Percentiles rank a stretch among this genome's conserved stretches.
phyloP scores from a whole-genome alignment of 768 basidiomycete species.

The Macrolepiota dolichaula region DNA sequence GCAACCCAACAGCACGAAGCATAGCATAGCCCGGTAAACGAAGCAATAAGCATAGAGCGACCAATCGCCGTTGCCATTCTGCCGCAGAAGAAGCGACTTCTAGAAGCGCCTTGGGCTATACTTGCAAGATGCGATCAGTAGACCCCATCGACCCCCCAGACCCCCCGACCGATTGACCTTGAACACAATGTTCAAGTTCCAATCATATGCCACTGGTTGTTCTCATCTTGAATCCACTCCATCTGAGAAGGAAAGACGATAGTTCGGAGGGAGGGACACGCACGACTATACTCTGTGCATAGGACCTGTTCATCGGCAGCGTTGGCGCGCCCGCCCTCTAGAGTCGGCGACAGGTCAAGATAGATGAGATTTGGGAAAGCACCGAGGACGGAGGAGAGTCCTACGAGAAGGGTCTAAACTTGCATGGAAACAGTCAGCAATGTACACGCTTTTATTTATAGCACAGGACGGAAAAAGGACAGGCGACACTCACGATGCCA shows the following conservation, averaged over 20 bases:
- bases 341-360: conserved; percentile 62
- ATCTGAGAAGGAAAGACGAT: conserved; percentile 55
- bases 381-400: conserved; percentile 53
- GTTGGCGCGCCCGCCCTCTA: conserved; percentile 41
- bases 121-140: neutral
- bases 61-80: conserved; percentile 4
- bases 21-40: neutral
- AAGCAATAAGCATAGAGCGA: neutral
- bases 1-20: neutral
- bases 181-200: neutral
- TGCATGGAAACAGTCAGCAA: conserved; percentile 8
- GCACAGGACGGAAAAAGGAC: conserved; percentile 8
- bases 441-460: conserved; percentile 7
- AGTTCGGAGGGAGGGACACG: conserved; percentile 49
- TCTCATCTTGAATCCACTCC: conserved; percentile 43
- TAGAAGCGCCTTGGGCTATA: neutral
- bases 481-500: conserved; percentile 53
- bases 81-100: conserved; percentile 1
- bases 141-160: neutral
- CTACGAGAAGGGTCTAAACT: conserved; percentile 52
- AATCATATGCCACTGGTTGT: conserved; percentile 26
- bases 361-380: conserved; percentile 44
- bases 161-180: neutral
- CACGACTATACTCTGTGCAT: conserved; percentile 51
- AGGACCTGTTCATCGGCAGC: conserved; percentile 47